Base-by-base conservation (phyloP, 441 rosid species). In the Breynia disticha region DNA sequence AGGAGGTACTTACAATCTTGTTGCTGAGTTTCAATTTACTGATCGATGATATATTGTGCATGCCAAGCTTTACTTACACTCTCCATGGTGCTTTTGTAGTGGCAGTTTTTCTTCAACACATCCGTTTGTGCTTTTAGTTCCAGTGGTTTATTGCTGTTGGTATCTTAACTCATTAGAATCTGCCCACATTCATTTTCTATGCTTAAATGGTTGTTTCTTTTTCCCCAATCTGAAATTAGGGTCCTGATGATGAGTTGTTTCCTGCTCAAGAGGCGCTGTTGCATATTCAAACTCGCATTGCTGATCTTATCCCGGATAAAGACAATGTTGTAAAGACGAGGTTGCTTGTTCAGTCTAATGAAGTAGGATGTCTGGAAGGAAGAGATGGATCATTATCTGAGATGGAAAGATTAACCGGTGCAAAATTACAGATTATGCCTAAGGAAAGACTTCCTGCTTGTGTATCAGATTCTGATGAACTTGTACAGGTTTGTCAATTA, bases 251-350 rank as follows among this genome's bases (percentile, higher is more conserved):
- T 61, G 93, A 76, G 72, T 61, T 93, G 59, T 93, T 86, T 73
- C 97, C 99, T 54, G 97, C 97, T 46, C 99, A 93, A 78, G 99
- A 89, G 72, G 97, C 99, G 46, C 70, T 93, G 63, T 77, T 93
- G 75, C 99, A 93, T 67, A 86, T 93, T 69, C 99, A 93, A 66
- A 84, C 89, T 70, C 77, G 67, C 46, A 89, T 93, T 45, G 70
- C 77, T 16, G 95, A 93, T 72, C 88, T 84, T 55, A 45, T 67
- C 56, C 76, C 86, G 7, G 95, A 86, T 69, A 76, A 84, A 76
- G 99, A 84, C 19, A 79, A 79, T 66, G 58, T 79, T n/a, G 57
- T 87, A 64, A 86, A 80, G 44, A 93, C 97, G 12, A 80, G 86
- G 61, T 58, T 93, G 60, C 77, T 93, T 55, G 69, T 93, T 66